A percentile compares a stretch with the other conserved stretches of the same genome.
phyloP scores from a whole-genome alignment of 805 yeast species.

The Isabelozyma heimii region DNA sequence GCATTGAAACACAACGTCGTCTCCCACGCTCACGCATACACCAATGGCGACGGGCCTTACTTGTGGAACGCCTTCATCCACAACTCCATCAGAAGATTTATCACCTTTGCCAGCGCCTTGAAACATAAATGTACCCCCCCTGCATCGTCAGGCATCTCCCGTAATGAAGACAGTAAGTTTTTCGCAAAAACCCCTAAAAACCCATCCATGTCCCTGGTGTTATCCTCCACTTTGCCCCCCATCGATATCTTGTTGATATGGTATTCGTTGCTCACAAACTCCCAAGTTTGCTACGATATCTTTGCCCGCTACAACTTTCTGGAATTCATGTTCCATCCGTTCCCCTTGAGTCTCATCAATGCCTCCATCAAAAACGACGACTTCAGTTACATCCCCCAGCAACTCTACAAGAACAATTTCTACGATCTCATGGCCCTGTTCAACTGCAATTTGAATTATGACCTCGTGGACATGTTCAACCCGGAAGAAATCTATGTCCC shows the following conservation, averaged over 20 bases:
- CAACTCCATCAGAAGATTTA: conserved; percentile 18
- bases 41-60: not conserved
- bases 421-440: conserved; percentile 3
- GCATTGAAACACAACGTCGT: conserved; percentile 12
- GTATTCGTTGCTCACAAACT: conserved; percentile 20
- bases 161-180: not conserved
- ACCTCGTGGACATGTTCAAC: not conserved
- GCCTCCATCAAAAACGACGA: conserved; percentile 8
- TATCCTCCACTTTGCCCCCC: conserved; percentile 13
- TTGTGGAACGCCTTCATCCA: conserved; percentile 21
- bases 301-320: conserved; percentile 12
- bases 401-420: conserved; percentile 3
- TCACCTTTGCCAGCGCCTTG: conserved; percentile 15
- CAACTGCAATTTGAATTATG: conserved; percentile 1
- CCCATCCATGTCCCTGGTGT: not conserved
- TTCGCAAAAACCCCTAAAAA: not conserved
- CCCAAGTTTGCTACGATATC: conserved; percentile 11
- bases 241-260: conserved; percentile 22
- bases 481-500: conserved; percentile 3
- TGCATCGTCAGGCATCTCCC: not conserved
- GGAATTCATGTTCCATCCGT: conserved; percentile 12
- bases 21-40: not conserved
- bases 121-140: not conserved
- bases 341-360: conserved; percentile 13
- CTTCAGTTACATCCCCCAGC: conserved; percentile 9